phyloP scores from a whole-genome alignment of 2,329 filamentous ascomycete genomes.

The Ascomycota sp. region DNA sequence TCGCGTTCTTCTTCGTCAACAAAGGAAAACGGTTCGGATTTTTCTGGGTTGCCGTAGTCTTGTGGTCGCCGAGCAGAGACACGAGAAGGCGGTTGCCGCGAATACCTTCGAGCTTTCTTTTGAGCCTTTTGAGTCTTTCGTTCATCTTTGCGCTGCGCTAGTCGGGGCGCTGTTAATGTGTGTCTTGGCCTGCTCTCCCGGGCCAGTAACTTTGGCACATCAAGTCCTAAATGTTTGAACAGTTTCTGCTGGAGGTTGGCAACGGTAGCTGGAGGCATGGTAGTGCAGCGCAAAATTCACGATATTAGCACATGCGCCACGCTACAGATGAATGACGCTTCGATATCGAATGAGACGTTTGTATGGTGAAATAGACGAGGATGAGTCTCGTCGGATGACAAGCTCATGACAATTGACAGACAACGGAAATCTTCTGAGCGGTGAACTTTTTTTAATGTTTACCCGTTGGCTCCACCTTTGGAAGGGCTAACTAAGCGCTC shows the following conservation, averaged over 20 bases:
- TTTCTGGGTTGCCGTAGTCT: background rate
- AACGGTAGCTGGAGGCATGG: constrained; percentile 8
- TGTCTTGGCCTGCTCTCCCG: background rate
- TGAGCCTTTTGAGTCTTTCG: constrained; percentile 44
- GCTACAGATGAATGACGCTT: too few relatives aligned
- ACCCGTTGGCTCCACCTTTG: too few relatives aligned
- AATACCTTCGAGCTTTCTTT: constrained; percentile 27
- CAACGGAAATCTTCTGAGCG: too few relatives aligned
- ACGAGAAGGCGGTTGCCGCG: constrained; percentile 1
- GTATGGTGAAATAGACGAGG: too few relatives aligned
- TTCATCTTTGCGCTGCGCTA: constrained; percentile 49
- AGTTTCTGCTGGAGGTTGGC: constrained; percentile 17
- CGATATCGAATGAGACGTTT: too few relatives aligned
- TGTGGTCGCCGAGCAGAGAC: background rate
- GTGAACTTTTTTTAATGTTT: too few relatives aligned
- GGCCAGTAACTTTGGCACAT: constrained; percentile 7
- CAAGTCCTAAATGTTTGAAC: constrained; percentile 16
- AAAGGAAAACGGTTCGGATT: background rate
- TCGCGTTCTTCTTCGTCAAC: constrained; percentile 2
- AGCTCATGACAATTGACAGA: too few relatives aligned
- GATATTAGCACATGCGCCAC: too few relatives aligned
- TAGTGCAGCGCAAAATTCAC: too few relatives aligned
- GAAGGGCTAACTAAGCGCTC: too few relatives aligned
- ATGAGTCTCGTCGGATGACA: too few relatives aligned
- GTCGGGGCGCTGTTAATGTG: too few relatives aligned